phyloP scores from a whole-genome alignment of 73 alveolate species.

The Tetrahymena malaccensis region DNA sequence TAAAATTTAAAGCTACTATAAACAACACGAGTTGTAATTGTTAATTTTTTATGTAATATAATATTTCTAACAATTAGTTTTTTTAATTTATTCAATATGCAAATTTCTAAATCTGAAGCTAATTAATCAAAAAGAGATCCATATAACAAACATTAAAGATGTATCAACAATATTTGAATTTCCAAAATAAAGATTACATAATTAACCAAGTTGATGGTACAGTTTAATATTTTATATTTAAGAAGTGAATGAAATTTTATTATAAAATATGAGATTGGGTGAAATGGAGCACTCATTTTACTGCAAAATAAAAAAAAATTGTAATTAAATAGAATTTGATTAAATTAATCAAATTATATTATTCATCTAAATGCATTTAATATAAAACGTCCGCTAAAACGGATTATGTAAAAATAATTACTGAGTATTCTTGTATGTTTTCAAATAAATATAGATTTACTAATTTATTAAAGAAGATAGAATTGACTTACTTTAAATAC shows the following conservation, averaged over 20 bases:
- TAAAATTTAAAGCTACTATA: neutral
- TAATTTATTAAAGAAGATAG: neutral
- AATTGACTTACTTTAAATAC: neutral
- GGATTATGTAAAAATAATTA: neutral
- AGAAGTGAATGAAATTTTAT: too few relatives aligned
- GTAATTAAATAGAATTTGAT: too few relatives aligned
- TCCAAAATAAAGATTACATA: too few relatives aligned
- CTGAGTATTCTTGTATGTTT: neutral
- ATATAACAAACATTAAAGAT: too few relatives aligned
- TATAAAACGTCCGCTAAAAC: neutral
- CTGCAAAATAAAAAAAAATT: too few relatives aligned
- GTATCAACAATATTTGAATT: too few relatives aligned
- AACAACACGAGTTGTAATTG: neutral
- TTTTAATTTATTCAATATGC: neutral
- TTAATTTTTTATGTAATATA: neutral
- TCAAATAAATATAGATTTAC: neutral
- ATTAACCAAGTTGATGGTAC: too few relatives aligned
- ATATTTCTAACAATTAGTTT: neutral
- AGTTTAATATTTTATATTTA: too few relatives aligned
- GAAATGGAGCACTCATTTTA: too few relatives aligned
- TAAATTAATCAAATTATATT: too few relatives aligned
- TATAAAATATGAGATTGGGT: too few relatives aligned
- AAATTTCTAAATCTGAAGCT: neutral
- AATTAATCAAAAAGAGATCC: too few relatives aligned
- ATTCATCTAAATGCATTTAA: neutral